Evolutionary conservation across 805 yeast genomes (phyloP), one percentile per base, ranked within the genome.

Genomic region (Saturnispora mendoncae): DNA sequence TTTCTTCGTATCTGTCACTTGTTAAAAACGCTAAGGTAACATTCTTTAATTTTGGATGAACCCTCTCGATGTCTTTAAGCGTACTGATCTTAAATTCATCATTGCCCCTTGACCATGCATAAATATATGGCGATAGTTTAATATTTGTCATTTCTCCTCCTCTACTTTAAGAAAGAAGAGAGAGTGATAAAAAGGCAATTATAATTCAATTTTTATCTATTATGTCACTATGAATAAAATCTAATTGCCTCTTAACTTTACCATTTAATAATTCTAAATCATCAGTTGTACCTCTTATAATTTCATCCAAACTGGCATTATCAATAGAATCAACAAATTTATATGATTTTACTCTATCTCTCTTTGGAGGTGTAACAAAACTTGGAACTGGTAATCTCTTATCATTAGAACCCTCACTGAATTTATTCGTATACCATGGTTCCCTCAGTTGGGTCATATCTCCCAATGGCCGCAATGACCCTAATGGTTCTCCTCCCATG

Each of bases 21-120:
- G 50, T 49, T 13, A 56, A 43, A 41, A 59, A 59, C 2, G 58
- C 64, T 24, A 59, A 33, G 2, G 57, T 55, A 10, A 57, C 51
- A 17, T 42, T 34, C 19, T 43, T 36, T 2, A 56, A 29, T 4
- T 23, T 6, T n/a, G 43, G 44, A 2, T 49, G 46, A 2, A 48
- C 25, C 13, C 37, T 39, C 10, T 3, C 46, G 2, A 50, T 49
- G 10, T 56, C 53, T 15, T 36, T 9, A 20, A 59, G 36, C 20
- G 44, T 44, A 9, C 46, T 43, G 2, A 51, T 46, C 26, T 44
- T 29, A 40, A 52, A 59, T 15, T 41, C 25, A 9, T 36, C 18
- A 26, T 53, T 50, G 19, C 41, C 45, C 20, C 45, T 48, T 14
- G 53, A 43, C 64, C 64, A 59, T 6, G 61, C 55, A 34, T 54